Percentiles rank a stretch among this genome's conserved stretches.
phyloP scores from a whole-genome alignment of 106 monocot species.

The Hemerocallis citrina region DNA sequence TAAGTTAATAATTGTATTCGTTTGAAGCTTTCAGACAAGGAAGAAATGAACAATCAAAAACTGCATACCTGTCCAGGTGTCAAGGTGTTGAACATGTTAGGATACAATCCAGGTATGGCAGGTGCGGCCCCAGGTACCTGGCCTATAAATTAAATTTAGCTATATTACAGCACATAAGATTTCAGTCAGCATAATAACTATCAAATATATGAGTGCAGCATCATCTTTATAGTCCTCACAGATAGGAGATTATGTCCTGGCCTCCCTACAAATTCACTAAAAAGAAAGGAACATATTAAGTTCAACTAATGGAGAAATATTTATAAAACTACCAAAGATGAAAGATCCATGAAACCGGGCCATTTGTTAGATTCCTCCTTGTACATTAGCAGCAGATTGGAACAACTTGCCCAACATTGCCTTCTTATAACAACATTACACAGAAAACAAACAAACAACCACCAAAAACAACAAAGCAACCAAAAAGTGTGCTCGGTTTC shows the following conservation, averaged over 20 bases:
- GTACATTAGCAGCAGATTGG: slow-evolving; percentile 73
- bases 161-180: slow-evolving; percentile 21
- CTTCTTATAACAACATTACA: slow-evolving; percentile 85
- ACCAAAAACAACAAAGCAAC: slow-evolving; percentile 82
- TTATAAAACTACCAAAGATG: slow-evolving; percentile 51
- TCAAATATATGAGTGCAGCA: slow-evolving; percentile 17
- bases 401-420: slow-evolving; percentile 77
- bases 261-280: slow-evolving; percentile 2
- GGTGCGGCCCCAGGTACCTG: slow-evolving; percentile 56
- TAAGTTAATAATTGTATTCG: not conserved
- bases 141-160: slow-evolving; percentile 50
- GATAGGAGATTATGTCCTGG: slow-evolving; percentile 8
- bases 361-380: slow-evolving; percentile 62
- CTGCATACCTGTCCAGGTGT: slow-evolving; percentile 64
- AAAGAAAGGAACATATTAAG: slow-evolving; percentile 18
- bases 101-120: slow-evolving; percentile 76
- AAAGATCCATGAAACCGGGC: slow-evolving; percentile 85
- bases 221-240: slow-evolving; percentile 19
- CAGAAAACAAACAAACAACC: slow-evolving; percentile 85
- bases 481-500: slow-evolving; percentile 70
- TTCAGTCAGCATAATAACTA: slow-evolving; percentile 9
- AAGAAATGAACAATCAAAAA: not conserved
- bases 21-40: not conserved
- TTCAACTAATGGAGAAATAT: slow-evolving; percentile 32
- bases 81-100: slow-evolving; percentile 51